These are phyloP conservation scores for Fusarium compactum DNA, from an alignment of 2,329 filamentous ascomycete species.

Conservation along the genomic window DNA sequence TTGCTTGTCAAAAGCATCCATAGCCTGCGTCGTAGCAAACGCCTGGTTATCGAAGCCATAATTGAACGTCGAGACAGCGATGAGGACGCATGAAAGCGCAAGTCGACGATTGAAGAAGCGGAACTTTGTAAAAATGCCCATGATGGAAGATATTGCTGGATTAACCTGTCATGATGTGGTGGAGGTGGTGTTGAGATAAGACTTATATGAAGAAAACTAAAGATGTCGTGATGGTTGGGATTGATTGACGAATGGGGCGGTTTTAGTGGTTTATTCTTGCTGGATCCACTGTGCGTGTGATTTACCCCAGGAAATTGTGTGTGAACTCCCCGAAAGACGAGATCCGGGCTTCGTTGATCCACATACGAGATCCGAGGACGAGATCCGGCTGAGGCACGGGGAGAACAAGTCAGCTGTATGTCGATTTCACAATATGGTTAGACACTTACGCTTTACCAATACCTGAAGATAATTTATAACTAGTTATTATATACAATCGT, in stretches of 20 bases:
- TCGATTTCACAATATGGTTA: no score
- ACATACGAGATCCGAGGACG: slow-evolving; percentile 11
- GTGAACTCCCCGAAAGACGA: slow-evolving; percentile 6
- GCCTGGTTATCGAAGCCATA: slow-evolving; percentile 57
- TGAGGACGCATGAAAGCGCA: slow-evolving; percentile 39
- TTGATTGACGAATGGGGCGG: slow-evolving; percentile 24
- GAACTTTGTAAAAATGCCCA: slow-evolving; percentile 40
- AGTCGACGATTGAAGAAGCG: slow-evolving; percentile 44
- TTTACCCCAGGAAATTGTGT: not conserved
- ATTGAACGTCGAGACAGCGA: slow-evolving; percentile 54
- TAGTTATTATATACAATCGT: no score
- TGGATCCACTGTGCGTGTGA: no score
- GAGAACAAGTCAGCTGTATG: no score
- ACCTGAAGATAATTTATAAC: no score
- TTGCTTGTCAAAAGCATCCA: slow-evolving; percentile 51
- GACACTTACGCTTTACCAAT: no score
- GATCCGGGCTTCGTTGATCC: not conserved
- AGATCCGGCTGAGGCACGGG: not conserved
- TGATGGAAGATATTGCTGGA: not conserved
- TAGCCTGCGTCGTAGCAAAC: slow-evolving; percentile 53
- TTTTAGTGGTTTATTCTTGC: not conserved
- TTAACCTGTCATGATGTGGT: not conserved
- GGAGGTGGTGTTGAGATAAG: not conserved
- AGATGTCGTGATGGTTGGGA: slow-evolving; percentile 39
- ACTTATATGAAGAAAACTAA: slow-evolving; percentile 15